Base-by-base conservation (phyloP, 2,329 filamentous ascomycete genomes). In the Diaporthe sp. region DNA sequence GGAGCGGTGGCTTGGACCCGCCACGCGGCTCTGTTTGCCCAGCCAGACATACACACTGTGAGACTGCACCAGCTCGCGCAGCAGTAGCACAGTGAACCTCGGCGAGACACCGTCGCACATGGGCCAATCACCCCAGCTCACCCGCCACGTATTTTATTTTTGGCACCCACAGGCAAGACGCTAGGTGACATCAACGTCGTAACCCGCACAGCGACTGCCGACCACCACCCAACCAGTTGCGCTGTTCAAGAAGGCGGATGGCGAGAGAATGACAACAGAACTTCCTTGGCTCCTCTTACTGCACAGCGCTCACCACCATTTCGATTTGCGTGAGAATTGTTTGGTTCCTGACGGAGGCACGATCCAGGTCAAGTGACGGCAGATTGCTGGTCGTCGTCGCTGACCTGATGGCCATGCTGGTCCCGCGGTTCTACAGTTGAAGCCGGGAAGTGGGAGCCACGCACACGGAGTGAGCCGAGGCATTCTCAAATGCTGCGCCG, bases 131-230 rank as follows among this genome's bases (percentile, higher is more conserved):
- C 25, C 49, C 44, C 55, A 22, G 53, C 25, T 55, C 68, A 63
- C 73, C 73, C 60, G 73, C 73, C 73, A 75, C 68, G 51, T 20
- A 60, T 34, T 76, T 67, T 76, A 76, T 76, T 76, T 76, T 74
- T 74, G 72, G 75, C 60, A 71, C 8, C 63, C 31, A n/a, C 10
- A n/a, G 22, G 28, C 42, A 61, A 37, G 55, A 61, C 70, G 70
- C 70, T 34, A 60, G 20, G 42, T 72, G 55, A 72, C 44, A 47
- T 61, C 71, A 60, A 73, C 58, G 71, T 65, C 49, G 58, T 55
- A 73, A 65, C 71, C 71, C 71, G 58, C 34, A 25, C 12, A 22
- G 37, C 58, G 49, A 65, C 58, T 73, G 71, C 58, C 71, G 71
- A 55, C 58, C 34, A 63, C 55, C 9, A 47, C 42, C 15, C 49